Base-by-base conservation (phyloP, 2,329 filamentous ascomycete genomes). In the Colletotrichum lini region DNA sequence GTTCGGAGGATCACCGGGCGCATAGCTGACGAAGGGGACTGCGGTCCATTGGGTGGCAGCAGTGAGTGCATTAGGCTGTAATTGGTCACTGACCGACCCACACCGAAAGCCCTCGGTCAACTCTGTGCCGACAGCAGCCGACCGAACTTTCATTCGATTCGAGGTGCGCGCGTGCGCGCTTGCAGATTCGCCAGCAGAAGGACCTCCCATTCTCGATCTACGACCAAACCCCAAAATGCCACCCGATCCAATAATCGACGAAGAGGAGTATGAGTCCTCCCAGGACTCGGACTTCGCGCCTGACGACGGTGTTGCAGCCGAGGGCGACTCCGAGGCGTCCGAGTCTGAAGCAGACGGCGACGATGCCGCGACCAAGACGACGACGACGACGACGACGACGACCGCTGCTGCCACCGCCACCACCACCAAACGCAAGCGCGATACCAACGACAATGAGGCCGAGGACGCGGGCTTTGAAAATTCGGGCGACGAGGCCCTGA, bases 241-340 rank as follows among this genome's bases (percentile, higher is more conserved):
- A 15, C 76, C 80, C 58, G 84, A 85, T 58, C 79, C 80, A 23
- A 74, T 79, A 66, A 77, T 78, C 59, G 82, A 85, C 62, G 85
- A 87, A 21, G 84, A 86, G 26, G 71, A 89, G 70, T 94, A 94
- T 76, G 89, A 86, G 18, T 93, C 92, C 2, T 91, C 91, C 4
- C 90, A 94, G 74, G 92, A 94, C 78, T 93, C 92, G 12, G 92
- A 94, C 77, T 94, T 94, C 73, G 88, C 90, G 30, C 89, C 88
- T n/a, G 90, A 90, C 56, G 84, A 84, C 21, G 85, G 78, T 38
- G 76, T 81, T 47, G 79, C 76, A 16, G 77, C 80, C n/a, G 84
- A 84, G 42, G 85, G 82, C 18, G 84, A 81, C 16, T 86, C 85
- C 0, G 84, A 86, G 6, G 83, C 82, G 13, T 88, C 88, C 6